These are phyloP conservation scores for Umbilicus rupestris DNA, from an alignment of 164 flowering plant genomes.

Conservation along the genomic window DNA sequence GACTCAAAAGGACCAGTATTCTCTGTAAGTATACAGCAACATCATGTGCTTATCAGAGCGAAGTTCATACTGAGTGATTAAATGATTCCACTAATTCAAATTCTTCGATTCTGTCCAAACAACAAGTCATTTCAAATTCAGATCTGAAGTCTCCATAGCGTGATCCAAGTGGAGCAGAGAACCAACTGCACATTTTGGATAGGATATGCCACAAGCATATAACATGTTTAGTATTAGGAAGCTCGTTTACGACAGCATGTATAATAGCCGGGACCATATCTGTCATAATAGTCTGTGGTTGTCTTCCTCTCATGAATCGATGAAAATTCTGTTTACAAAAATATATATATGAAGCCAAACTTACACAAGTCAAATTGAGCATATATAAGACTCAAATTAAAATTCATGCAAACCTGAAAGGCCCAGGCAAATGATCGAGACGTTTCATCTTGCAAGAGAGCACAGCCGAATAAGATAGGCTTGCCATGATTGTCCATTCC, in stretches of 20 bases:
- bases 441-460: constrained; percentile 50
- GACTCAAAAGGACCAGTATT: constrained; percentile 27
- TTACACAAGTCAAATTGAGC: neutral
- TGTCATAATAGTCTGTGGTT: constrained; percentile 52
- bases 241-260: constrained; percentile 37
- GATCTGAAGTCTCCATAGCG: constrained; percentile 42
- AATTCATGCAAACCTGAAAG: constrained; percentile 32
- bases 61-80: constrained; percentile 50
- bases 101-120: constrained; percentile 38
- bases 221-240: constrained; percentile 53
- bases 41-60: constrained; percentile 46
- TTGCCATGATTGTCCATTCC: constrained; percentile 60
- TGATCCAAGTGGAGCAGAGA: constrained; percentile 39
- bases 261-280: constrained; percentile 46
- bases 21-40: constrained; percentile 36
- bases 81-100: constrained; percentile 57
- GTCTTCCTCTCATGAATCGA: constrained; percentile 48
- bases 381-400: neutral
- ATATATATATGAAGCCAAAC: neutral
- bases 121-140: constrained; percentile 42
- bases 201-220: constrained; percentile 32
- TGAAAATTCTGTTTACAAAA: constrained; percentile 34
- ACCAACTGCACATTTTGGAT: constrained; percentile 53
- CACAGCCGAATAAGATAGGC: constrained; percentile 45
- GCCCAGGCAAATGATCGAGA: constrained; percentile 52